Evolutionary conservation across 2,329 filamentous ascomycete species (phyloP), one percentile per base, ranked within the genome.

Genomic region (Passalora sequoiae): DNA sequence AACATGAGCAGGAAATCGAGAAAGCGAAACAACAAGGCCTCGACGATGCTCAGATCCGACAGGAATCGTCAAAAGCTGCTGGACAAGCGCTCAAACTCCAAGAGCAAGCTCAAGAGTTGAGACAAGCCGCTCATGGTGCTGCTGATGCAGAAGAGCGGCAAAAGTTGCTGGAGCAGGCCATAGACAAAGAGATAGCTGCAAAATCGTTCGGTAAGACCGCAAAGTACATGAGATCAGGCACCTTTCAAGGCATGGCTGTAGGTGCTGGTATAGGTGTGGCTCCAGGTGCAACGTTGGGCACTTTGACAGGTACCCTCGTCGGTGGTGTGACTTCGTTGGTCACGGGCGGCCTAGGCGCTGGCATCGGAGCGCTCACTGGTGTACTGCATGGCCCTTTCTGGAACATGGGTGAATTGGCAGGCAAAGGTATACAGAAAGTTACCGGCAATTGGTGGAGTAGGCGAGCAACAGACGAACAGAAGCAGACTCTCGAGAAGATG

Each of bases 121-220:
- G 46, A 9, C 38, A 59, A 31, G 60, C 60, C 8, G 60, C 60
- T 13, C 45, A 53, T 21, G 58, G 49, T 9, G 56, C 58, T 15
- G 59, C 49, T 13, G 60, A 63, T 37, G 56, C 60, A 0, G 54
- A 61, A 9, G 60, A 62, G 32, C 43, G 60, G 13, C 60, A 63
- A 30, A 57, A 61, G 38, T 44, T 63, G n/a, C 44, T 63, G 19
- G 56, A 62, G 17, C 33, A 61, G 40, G 57, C 59, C 12, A 43
- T 63, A 6, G 46, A 60, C 31, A 54, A 57, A 35, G 44, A 59
- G 24, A 48, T 61, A 24, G 55, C 55, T 22, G 57, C 60, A 22
- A 59, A 62, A 33, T 56, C 56, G 0, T 60, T 59, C 19, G 60
- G 60, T 12, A 63, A 63, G 47, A 57, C 56, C 2, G 60, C 60